These are phyloP conservation scores for Penicillium angulare DNA, from an alignment of 495 filamentous ascomycete genomes.

Conservation along the genomic window DNA sequence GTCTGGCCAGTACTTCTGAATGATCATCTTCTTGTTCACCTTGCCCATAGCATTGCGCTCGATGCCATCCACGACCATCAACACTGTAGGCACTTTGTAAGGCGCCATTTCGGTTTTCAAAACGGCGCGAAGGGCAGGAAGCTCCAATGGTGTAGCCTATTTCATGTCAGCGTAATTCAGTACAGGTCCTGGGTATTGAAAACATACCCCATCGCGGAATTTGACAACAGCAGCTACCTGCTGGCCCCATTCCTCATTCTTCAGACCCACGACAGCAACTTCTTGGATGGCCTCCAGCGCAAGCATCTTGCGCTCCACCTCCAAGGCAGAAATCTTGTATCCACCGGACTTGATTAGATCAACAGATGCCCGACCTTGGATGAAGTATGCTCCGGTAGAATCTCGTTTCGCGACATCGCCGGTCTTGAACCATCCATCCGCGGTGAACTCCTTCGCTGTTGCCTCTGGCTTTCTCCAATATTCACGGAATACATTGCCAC, in stretches of 20 bases:
- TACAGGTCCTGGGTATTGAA: neutral
- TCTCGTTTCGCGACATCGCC: conserved; percentile 45
- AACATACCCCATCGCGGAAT: conserved; percentile 39
- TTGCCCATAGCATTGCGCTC: conserved; percentile 52
- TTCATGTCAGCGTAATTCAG: conserved; percentile 10
- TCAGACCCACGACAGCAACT: conserved; percentile 42
- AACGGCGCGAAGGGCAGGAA: conserved; percentile 30
- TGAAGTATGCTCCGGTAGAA: conserved; percentile 39
- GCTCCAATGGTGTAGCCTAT: conserved; percentile 33
- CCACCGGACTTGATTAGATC: conserved; percentile 49
- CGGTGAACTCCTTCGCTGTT: conserved; percentile 41
- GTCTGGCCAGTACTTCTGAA: conserved; percentile 46
- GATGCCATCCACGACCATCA: conserved; percentile 44
- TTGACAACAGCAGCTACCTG: conserved; percentile 44
- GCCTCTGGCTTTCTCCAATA: conserved; percentile 46
- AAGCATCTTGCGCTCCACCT: conserved; percentile 46
- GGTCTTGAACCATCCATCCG: conserved; percentile 50
- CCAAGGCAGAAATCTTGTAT: conserved; percentile 46
- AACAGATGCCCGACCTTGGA: conserved; percentile 46
- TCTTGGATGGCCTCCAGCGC: conserved; percentile 36
- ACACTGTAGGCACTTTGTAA: conserved; percentile 47
- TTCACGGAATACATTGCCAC: conserved; percentile 43
- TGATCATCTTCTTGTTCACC: conserved; percentile 45
- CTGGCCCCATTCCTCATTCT: conserved; percentile 47
- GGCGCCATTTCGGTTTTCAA: conserved; percentile 46